phyloP scores from a whole-genome alignment of 2,329 filamentous ascomycete species.

The Lojkania enalia region DNA sequence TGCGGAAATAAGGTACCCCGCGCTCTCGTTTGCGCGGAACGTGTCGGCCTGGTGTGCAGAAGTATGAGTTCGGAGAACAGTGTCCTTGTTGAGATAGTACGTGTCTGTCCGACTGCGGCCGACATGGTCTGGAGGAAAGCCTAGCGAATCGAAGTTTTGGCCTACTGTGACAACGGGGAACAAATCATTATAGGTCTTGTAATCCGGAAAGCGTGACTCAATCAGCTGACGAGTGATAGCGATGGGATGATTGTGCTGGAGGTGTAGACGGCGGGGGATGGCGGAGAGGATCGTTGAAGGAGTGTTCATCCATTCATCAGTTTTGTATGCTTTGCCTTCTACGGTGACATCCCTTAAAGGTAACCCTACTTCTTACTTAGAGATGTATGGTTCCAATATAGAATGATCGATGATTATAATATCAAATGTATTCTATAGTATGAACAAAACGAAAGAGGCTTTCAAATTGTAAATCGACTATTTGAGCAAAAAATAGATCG shows the following conservation, averaged over 20 bases:
- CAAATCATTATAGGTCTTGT: constrained; percentile 75
- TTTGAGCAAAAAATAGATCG: neutral
- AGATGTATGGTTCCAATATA: too few relatives aligned
- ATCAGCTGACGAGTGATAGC: constrained; percentile 90
- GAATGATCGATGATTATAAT: too few relatives aligned
- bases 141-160: constrained; percentile 97
- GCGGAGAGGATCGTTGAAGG: constrained; percentile 74
- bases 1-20: constrained; percentile 87
- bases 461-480: neutral
- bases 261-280: constrained; percentile 78
- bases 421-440: too few relatives aligned
- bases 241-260: constrained; percentile 88
- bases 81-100: constrained; percentile 87
- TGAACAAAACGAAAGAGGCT: too few relatives aligned
- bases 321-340: constrained; percentile 65
- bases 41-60: constrained; percentile 88
- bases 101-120: constrained; percentile 88
- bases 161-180: constrained; percentile 80
- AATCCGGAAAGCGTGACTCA: constrained; percentile 82
- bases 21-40: constrained; percentile 71
- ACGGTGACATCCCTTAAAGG: constrained; percentile 54
- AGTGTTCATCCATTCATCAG: constrained; percentile 84
- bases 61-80: constrained; percentile 88
- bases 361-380: constrained; percentile 23
- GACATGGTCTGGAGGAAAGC: constrained; percentile 84